Conservation (phyloP, 2,329 filamentous ascomycete species). For the Tolypocladium ophioglossoides region DNA sequence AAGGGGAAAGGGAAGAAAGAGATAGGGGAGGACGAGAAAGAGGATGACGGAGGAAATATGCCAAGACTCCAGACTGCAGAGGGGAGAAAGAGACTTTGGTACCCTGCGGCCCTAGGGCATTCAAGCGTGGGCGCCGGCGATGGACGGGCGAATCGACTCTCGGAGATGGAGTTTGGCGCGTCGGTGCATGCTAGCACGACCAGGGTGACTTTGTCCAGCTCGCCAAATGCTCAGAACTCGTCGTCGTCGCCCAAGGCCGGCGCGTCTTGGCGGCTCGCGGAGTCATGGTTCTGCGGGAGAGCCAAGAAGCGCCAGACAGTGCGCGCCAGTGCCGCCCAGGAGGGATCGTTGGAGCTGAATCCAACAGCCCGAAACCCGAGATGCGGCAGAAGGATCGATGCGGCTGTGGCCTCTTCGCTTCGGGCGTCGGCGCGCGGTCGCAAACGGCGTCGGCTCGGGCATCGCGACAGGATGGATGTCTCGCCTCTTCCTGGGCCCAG, state of each 20-base stretch:
- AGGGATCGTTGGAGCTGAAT: no score
- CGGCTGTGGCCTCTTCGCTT: not conserved
- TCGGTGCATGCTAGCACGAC: not conserved
- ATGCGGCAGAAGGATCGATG: not conserved
- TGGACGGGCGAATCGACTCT: not conserved
- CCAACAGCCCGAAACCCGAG: not conserved
- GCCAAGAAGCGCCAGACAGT: not conserved
- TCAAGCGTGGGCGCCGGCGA: not conserved
- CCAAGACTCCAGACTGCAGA: not conserved
- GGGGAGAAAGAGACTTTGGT: not conserved
- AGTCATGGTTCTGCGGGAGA: not conserved
- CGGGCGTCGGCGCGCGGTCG: not conserved
- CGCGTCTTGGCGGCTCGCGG: not conserved
- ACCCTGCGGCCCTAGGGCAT: not conserved
- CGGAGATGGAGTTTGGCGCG: not conserved
- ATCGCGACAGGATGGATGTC: not conserved
- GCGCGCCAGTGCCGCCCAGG: not conserved
- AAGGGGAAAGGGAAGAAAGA: not conserved
- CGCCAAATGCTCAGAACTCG: not conserved
- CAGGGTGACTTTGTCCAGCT: not conserved
- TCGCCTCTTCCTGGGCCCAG: not conserved
- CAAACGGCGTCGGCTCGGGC: no score
- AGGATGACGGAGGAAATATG: not conserved
- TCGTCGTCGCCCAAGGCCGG: not conserved
- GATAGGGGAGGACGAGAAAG: not conserved